Evolutionary conservation across 345 rosid genomes (phyloP).

Genomic region (Mangifera indica): DNA sequence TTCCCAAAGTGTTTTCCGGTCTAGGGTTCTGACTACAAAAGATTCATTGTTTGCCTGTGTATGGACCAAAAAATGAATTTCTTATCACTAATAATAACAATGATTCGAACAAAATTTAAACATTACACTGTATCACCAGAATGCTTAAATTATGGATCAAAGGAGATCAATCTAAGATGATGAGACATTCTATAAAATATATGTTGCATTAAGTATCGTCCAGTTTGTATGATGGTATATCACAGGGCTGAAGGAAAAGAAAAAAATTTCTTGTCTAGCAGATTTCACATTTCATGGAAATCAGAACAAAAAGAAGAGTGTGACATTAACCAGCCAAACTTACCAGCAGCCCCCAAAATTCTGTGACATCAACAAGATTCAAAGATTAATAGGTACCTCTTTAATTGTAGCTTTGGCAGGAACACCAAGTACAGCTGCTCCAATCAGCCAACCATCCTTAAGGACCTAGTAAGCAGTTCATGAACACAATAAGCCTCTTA

Average conservation of each 20-base stretch:
- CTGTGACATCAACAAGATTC: not conserved
- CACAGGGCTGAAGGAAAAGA: not conserved
- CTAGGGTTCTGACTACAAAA: conserved; percentile 81
- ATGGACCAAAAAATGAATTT: conserved; percentile 7
- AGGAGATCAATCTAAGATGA: not conserved
- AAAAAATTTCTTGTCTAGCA: not conserved
- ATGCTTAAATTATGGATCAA: not conserved
- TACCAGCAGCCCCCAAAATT: no score
- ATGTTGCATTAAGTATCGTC: no score
- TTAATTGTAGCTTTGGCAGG: conserved; percentile 95
- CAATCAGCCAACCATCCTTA: conserved; percentile 63
- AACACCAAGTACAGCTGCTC: conserved; percentile 98
- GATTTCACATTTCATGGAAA: not conserved
- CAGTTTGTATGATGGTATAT: not conserved
- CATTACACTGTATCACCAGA: not conserved
- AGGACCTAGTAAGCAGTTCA: conserved; percentile 56
- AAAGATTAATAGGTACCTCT: conserved; percentile 50
- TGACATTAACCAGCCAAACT: not conserved
- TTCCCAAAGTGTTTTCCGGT: conserved; percentile 92
- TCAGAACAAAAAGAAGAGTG: not conserved
- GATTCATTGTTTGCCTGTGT: conserved; percentile 70
- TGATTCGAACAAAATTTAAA: not conserved
- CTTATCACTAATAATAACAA: not conserved
- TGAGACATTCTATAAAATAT: not conserved
- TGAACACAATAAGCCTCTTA: conserved; percentile 1